These are phyloP conservation scores for Infundibulicybe gibba DNA, from an alignment of 768 basidiomycete genomes.

Conservation along the genomic window DNA sequence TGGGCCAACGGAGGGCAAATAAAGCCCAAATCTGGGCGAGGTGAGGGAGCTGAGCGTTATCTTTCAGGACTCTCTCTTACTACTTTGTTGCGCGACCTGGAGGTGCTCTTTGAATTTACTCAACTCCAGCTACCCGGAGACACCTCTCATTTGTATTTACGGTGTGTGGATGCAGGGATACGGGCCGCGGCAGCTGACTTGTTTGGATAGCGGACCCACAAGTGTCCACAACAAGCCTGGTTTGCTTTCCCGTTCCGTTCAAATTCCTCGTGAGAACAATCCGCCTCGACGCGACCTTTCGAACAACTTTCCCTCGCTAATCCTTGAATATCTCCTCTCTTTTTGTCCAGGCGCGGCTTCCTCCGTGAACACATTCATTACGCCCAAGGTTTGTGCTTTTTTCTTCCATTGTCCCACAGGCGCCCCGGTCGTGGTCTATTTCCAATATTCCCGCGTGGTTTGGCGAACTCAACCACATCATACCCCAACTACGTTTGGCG, in stretches of 20 bases:
- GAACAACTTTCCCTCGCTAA: conserved; percentile 12
- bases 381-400: conserved; percentile 41
- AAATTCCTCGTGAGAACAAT: conserved; percentile 34
- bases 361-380: conserved; percentile 65
- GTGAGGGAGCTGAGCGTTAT: conserved; percentile 17
- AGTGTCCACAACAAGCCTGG: conserved; percentile 35
- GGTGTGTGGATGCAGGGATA: conserved; percentile 13
- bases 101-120: conserved; percentile 7
- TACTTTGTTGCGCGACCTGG: conserved; percentile 13
- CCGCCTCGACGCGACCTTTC: conserved; percentile 21
- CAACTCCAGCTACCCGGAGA: conserved; percentile 16
- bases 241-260: conserved; percentile 30
- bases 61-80: conserved; percentile 18
- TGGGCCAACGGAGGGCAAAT: conserved; percentile 42
- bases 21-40: conserved; percentile 31
- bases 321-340: conserved; percentile 14
- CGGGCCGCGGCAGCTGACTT: conserved; percentile 16
- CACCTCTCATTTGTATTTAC: conserved; percentile 19
- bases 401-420: conserved; percentile 3
- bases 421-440: background rate
- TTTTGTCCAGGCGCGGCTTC: conserved; percentile 60
- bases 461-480: background rate
- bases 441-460: background rate
- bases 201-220: conserved; percentile 52
- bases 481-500: background rate